Conservation (phyloP, 441 rosid species). For the Arabidopsis lyrata region DNA sequence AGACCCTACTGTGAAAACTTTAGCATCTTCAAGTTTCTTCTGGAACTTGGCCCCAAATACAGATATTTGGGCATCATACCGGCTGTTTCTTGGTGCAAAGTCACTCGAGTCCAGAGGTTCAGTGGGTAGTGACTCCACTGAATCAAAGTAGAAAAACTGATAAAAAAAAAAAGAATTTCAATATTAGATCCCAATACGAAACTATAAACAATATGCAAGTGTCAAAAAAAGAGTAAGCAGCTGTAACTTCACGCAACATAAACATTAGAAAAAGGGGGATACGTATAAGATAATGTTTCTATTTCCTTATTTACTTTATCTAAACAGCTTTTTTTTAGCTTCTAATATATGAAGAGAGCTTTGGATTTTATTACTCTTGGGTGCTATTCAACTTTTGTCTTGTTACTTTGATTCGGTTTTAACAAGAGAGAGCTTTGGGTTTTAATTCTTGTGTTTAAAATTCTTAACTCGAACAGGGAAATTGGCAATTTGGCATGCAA, state of each 20-base stretch:
- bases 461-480: neutral
- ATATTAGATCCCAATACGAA: constrained; percentile 22
- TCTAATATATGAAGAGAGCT: constrained; percentile 2
- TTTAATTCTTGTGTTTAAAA: neutral
- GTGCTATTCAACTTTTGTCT: neutral
- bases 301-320: neutral
- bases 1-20: constrained; percentile 80
- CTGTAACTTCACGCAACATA: neutral
- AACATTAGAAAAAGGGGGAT: neutral
- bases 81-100: constrained; percentile 68
- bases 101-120: constrained; percentile 71
- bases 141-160: constrained; percentile 94
- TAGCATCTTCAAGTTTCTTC: constrained; percentile 86
- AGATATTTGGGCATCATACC: constrained; percentile 91
- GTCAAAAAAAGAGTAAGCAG: neutral
- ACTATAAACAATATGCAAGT: neutral
- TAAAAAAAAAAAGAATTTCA: constrained; percentile 28
- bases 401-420: neutral
- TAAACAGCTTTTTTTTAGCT: neutral
- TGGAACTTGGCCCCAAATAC: constrained; percentile 88
- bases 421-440: neutral
- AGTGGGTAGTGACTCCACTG: constrained; percentile 84
- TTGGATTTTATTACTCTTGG: neutral
- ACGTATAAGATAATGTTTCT: neutral
- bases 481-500: constrained; percentile 14